Base-by-base conservation (phyloP, 2,329 filamentous ascomycete species). In the Tolypocladium nubicola region DNA sequence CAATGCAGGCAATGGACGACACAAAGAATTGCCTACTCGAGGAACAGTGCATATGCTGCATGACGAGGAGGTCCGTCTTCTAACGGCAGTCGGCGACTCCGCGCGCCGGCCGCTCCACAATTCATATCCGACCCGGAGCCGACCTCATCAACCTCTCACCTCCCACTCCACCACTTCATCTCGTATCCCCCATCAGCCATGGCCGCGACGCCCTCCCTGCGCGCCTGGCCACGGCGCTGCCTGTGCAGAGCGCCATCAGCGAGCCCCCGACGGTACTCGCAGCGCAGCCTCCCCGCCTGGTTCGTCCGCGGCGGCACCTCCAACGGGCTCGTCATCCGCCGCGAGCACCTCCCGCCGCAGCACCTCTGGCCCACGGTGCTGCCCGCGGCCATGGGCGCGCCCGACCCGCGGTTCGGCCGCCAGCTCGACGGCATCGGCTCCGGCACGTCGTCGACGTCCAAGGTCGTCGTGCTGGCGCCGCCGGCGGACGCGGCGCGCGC, bases 381-480 rank as follows among this genome's bases (percentile, higher is more conserved):
- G 59, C 75, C 77, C 23, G 73, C 78, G 3, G 78, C 76, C 9
- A 84, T 89, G 69, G 85, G 85, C 38, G 83, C 81, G 4, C 85
- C 84, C 0, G 88, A 90, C 63, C 74, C 78, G 3, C 13, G 45
- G 0, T 78, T 86, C 68, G 85, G 83, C 0, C 79, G 88, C 0
- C 88, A 91, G 69, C 81, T 91, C 1, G 79, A 90, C 66, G 87
- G 87, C 10, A 79, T 90, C 70, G 87, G 87, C 3, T 85, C 83
- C 0, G 87, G 86, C 4, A 76, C 87, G 57, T 88, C 85, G 11
- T 85, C 81, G 49, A 79, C 88, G 3, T 87, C 83, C 57, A 91
- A 91, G 68, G 76, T 90, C 21, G 88, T 86, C 69, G 75, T 91
- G 1, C 76, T 91, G 1, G 79, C 78, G 3, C 73, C 73, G 1